A percentile compares a stretch with the other conserved stretches of the same genome.
Evolutionary conservation across 2,329 filamentous ascomycete genomes (phyloP).

Genomic region (Pestalotiopsis sp.): DNA sequence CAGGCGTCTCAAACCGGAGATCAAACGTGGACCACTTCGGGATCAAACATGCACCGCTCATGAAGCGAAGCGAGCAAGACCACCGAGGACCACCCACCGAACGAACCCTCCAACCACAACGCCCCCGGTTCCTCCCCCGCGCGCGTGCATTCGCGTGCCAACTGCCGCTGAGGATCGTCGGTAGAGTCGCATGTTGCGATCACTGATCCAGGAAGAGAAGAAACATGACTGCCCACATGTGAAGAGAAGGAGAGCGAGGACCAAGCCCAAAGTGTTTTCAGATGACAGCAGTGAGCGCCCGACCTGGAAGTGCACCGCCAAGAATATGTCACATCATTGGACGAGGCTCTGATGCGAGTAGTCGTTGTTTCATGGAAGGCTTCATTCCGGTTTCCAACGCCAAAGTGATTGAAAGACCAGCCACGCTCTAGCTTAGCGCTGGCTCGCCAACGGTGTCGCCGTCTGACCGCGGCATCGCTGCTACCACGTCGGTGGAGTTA

Average conservation of each 20-base stretch:
- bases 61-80: background rate
- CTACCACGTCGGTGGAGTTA: background rate
- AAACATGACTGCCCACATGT: background rate
- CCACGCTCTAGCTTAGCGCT: background rate
- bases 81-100: background rate
- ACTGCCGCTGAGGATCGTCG: background rate
- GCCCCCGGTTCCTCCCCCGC: background rate
- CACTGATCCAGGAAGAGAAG: background rate
- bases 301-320: background rate
- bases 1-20: conserved; percentile 8
- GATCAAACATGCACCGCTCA: conserved; percentile 2
- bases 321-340: background rate
- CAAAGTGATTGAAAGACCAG: background rate
- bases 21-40: conserved; percentile 10
- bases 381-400: conserved; percentile 4
- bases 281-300: background rate
- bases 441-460: background rate
- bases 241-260: background rate
- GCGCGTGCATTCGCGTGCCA: background rate
- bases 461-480: background rate
- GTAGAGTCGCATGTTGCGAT: background rate
- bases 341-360: background rate
- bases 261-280: background rate
- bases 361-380: conserved; percentile 8
- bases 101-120: too few relatives aligned